Conservation (phyloP, 257 asterid genomes). For the Mitragyna speciosa region DNA sequence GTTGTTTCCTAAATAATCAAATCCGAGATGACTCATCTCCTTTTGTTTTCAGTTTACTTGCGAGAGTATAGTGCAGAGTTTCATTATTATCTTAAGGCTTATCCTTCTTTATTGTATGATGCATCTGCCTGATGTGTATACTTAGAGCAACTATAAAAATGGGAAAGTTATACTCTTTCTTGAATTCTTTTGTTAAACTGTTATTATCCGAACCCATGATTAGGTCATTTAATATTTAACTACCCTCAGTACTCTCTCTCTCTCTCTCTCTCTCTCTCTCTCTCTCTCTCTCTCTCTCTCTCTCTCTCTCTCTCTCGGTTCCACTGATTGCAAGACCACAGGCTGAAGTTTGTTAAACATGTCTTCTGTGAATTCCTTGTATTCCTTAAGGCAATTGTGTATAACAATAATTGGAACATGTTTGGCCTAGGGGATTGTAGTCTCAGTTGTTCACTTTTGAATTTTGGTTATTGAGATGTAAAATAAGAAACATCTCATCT, state of each 20-base stretch:
- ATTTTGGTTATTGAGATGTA: neutral
- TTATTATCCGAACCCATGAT: neutral
- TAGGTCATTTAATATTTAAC: neutral
- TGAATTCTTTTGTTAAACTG: neutral
- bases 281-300: neutral
- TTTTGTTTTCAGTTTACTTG: neutral
- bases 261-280: neutral
- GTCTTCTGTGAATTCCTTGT: neutral
- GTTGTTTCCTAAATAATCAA: neutral
- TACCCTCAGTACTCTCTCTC: neutral
- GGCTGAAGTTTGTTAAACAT: neutral
- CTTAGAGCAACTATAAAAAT: neutral
- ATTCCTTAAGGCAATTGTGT: too few relatives aligned
- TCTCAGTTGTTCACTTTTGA: neutral
- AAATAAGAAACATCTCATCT: too few relatives aligned
- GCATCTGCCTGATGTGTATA: neutral
- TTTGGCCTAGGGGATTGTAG: neutral
- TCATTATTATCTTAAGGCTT: neutral
- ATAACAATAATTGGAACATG: neutral
- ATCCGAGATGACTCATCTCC: neutral
- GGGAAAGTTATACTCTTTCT: neutral
- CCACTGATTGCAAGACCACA: neutral
- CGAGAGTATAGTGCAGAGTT: neutral
- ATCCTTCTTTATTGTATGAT: neutral
- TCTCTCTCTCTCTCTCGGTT: neutral